phyloP scores from a whole-genome alignment of 352 stramenopile genomes.

The Globisporangium mamillatum region DNA sequence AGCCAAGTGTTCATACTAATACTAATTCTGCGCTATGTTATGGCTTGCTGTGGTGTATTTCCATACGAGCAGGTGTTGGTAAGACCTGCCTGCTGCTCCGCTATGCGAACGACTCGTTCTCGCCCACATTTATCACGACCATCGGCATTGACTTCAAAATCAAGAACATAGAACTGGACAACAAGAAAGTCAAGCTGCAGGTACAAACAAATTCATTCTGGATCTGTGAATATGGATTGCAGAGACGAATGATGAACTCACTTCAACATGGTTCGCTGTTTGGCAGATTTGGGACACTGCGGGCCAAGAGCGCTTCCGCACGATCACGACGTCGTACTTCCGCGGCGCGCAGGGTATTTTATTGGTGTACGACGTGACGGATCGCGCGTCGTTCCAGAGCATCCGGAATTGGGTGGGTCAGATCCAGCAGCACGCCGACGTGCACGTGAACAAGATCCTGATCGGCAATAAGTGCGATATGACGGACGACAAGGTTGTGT shows the following conservation, averaged over 20 bases:
- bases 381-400: slow-evolving; percentile 96
- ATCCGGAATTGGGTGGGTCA: slow-evolving; percentile 98
- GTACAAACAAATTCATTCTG: slow-evolving; percentile 11
- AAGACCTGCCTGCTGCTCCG: slow-evolving; percentile 88
- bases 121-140: slow-evolving; percentile 88
- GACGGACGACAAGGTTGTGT: slow-evolving; percentile 95
- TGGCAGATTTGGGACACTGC: slow-evolving; percentile 97
- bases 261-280: not conserved
- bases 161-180: slow-evolving; percentile 92
- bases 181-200: slow-evolving; percentile 97
- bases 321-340: slow-evolving; percentile 99
- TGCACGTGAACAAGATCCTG: slow-evolving; percentile 99
- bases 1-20: not conserved
- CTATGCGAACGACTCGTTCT: slow-evolving; percentile 91
- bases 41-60: not conserved
- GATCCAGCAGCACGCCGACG: slow-evolving; percentile 98
- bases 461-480: slow-evolving; percentile 99
- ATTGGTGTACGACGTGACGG: slow-evolving; percentile 98
- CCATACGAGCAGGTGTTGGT: slow-evolving; percentile 57
- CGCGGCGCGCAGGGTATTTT: slow-evolving; percentile 98
- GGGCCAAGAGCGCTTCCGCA: slow-evolving; percentile 98
- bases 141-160: slow-evolving; percentile 92
- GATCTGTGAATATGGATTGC: not conserved
- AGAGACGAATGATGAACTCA: not conserved
- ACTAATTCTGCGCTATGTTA: not conserved